Base-by-base conservation (phyloP, 1,284 basidiomycete species). In the Cryptococcus sp. region DNA sequence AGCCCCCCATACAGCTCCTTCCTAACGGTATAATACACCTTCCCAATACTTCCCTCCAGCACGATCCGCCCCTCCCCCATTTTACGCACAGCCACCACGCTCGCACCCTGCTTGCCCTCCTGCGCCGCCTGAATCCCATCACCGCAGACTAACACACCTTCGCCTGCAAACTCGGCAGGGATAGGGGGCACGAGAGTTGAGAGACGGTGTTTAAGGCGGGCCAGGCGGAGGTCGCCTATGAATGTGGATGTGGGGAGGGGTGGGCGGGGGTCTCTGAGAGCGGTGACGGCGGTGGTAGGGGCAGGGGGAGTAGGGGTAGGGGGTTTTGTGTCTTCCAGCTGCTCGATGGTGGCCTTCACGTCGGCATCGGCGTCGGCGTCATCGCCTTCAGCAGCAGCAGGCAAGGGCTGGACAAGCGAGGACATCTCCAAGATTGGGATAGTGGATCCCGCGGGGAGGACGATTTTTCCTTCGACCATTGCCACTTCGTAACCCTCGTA, bases 401-500 rank as follows among this genome's bases (percentile, higher is more conserved):
- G 37, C 57, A 71, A 75, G 76, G 86, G 69, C 28, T 90, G 82
- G 23, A 83, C 57, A 23, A 71, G 82, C 83, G 63, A 87, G 82
- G 21, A 82, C 83, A 45, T 61, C 57, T 80, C 80, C 36, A 83
- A 75, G 1, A 78, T 77, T 0, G 82, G 82, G 7, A 83, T 75
- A 7, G 79, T 79, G n/a, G 91, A 91, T 60, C 87, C 92, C 11
- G 89, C 85, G 49, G 89, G 86, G 46, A 86, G 84, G 4, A 87
- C 82, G 33, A 98, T 85, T 24, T 88, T 84, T 24, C 93, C 95
- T 35, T 86, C 86, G 40, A 98, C 85, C 73, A 88, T 93, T 18
- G 89, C 91, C 42, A 98, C 88, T 74, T 98, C 92, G 72, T 94
- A 98, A 69, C 96, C 95, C 70, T 98, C 96, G 70, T 97, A 96